Evolutionary conservation across 495 filamentous ascomycete species (phyloP).

Genomic region (Bacidia gigantensis): DNA sequence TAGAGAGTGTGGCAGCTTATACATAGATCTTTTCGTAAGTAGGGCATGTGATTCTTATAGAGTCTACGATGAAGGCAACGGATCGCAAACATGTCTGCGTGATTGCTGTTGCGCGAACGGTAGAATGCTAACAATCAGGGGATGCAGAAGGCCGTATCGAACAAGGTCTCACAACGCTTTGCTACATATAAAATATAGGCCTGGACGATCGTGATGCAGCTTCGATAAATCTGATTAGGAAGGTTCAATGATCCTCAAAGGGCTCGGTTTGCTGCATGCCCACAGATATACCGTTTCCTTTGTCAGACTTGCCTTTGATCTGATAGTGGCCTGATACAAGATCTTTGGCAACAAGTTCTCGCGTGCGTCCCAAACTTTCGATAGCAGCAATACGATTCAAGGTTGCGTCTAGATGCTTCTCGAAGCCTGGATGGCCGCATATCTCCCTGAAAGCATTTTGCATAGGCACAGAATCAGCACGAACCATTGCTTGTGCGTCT

Average conservation of each 20-base stretch:
- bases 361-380: slow-evolving; percentile 81
- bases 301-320: slow-evolving; percentile 30
- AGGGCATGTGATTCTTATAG: no score
- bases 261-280: background rate
- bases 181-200: no score
- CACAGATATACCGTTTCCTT: slow-evolving; percentile 9
- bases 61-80: no score
- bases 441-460: slow-evolving; percentile 80
- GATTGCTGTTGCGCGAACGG: no score
- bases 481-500: slow-evolving; percentile 71
- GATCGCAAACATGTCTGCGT: no score
- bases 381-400: slow-evolving; percentile 75
- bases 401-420: slow-evolving; percentile 67
- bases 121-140: no score
- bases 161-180: no score
- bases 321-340: slow-evolving; percentile 62
- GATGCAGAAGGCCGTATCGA: no score
- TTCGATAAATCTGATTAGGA: background rate
- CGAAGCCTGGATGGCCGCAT: slow-evolving; percentile 57
- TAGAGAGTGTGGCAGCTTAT: no score
- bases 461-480: slow-evolving; percentile 94
- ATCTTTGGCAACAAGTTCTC: slow-evolving; percentile 83
- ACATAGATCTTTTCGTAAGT: no score
- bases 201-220: no score
- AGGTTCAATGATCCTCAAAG: background rate